Evolutionary conservation across 164 flowering plant genomes (phyloP), one percentile per base, ranked within the genome.

Genomic region (Vitis rotundifolia): DNA sequence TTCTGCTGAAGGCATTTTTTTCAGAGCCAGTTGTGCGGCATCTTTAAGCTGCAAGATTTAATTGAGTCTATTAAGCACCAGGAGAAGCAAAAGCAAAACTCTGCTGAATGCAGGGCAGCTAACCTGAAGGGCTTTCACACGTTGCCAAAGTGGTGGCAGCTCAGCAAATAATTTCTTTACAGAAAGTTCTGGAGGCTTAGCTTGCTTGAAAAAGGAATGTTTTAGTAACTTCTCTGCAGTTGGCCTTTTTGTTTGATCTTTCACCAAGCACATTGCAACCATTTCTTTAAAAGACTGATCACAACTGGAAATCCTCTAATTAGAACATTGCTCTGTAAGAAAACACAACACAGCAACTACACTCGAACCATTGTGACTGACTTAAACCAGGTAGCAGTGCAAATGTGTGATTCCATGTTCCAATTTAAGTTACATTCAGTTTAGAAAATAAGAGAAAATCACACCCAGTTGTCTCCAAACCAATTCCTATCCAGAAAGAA

Each of bases 181-280:
- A 69, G 93, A 83, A 69, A 87, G 80, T 70, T 92, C 98, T 59
- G 94, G 94, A 76, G 97, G 91, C 81, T 93, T 96, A 49, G 91
- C 94, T 68, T 80, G 70, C 78, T 88, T 93, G 84, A 96, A 96
- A 80, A 93, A 92, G 2, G 97, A 80, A 75, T 93, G 99, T 64
- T 96, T 96, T 54, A 96, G 71, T 69, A 96, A 79, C 58, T 96
- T 96, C 58, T 88, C 97, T 7, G 96, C 95, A 18, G 99, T 86
- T 74, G 99, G 99, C 78, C 99, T 91, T 81, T 92, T 92, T 59
- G 94, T 86, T 82, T 85, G 99, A 86, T 96, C 99, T 89, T 96
- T 96, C 86, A 96, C 98, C 89, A 96, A 86, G 86, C 99, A 96
- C 99, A 96, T 96, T 69, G 99, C 97, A 82, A 96, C 98, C 99